These are phyloP conservation scores for Phialocephala subalpina DNA, from an alignment of 2,329 filamentous ascomycete species.

Conservation along the genomic window DNA sequence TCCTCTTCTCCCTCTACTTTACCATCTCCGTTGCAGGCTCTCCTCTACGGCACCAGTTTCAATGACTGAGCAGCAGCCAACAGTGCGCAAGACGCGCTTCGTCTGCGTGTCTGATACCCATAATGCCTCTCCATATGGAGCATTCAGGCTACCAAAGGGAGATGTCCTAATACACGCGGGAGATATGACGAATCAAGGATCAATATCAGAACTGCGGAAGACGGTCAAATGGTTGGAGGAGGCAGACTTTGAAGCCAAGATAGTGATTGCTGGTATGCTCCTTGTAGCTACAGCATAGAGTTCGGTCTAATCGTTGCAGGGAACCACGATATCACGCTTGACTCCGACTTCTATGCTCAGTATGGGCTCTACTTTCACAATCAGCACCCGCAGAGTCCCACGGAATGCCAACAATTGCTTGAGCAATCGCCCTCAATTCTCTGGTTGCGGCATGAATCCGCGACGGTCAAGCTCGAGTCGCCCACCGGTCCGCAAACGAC, in stretches of 20 bases:
- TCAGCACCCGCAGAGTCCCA: slow-evolving; percentile 59
- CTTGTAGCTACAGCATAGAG: neutral
- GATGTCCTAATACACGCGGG: slow-evolving; percentile 81
- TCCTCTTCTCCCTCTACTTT: neutral
- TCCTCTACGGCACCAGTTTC: neutral
- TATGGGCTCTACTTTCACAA: slow-evolving; percentile 64
- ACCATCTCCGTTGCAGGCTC: neutral
- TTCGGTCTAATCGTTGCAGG: slow-evolving; percentile 52
- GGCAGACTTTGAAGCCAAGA: slow-evolving; percentile 73
- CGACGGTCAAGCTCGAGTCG: slow-evolving; percentile 61
- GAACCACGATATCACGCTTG: slow-evolving; percentile 79
- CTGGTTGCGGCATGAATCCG: slow-evolving; percentile 68
- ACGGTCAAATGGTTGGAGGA: slow-evolving; percentile 72
- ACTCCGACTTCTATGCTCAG: slow-evolving; percentile 65
- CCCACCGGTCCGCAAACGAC: slow-evolving; percentile 62
- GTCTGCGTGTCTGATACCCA: slow-evolving; percentile 83
- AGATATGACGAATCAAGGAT: slow-evolving; percentile 79
- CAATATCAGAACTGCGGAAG: slow-evolving; percentile 64
- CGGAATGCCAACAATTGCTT: slow-evolving; percentile 59
- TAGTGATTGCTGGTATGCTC: slow-evolving; percentile 70
- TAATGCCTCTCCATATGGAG: slow-evolving; percentile 60
- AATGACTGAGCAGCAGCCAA: slow-evolving; percentile 25
- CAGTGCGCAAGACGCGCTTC: slow-evolving; percentile 62
- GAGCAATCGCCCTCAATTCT: slow-evolving; percentile 58
- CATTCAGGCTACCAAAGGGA: slow-evolving; percentile 70